Percentiles rank a stretch among this genome's conserved stretches.
phyloP scores from a whole-genome alignment of 108 stramenopile genomes.

The Fragilariopsis cylindrus region DNA sequence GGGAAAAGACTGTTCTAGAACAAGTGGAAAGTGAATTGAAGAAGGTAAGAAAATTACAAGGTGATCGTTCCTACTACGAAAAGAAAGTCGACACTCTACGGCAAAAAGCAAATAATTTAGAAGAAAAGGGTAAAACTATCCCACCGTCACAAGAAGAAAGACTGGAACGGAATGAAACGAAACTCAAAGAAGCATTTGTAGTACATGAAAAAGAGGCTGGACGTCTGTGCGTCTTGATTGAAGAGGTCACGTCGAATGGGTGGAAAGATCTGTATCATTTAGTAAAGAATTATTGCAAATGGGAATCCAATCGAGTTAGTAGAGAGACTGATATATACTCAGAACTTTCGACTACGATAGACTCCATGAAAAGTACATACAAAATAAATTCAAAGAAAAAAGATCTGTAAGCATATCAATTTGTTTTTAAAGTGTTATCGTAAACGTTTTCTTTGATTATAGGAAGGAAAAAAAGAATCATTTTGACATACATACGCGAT shows the following conservation, averaged over 20 bases:
- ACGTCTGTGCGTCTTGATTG: conserved; percentile 21
- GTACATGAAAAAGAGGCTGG: conserved; percentile 18
- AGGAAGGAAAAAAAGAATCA: too few species aligned
- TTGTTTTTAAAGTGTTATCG: background rate
- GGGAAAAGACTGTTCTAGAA: conserved; percentile 30
- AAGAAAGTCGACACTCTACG: conserved; percentile 31
- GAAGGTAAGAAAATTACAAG: conserved; percentile 16
- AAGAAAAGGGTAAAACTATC: conserved; percentile 24
- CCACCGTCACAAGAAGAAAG: conserved; percentile 12
- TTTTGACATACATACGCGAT: too few species aligned
- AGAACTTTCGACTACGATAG: background rate
- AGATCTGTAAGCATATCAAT: background rate
- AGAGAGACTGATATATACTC: conserved; percentile 12
- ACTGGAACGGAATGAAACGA: conserved; percentile 35
- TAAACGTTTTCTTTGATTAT: too few species aligned
- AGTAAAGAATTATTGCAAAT: conserved; percentile 4
- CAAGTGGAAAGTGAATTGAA: conserved; percentile 27
- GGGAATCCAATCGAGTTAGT: conserved; percentile 11
- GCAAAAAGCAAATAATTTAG: conserved; percentile 16
- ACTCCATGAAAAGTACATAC: conserved; percentile 28
- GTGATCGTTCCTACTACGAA: conserved; percentile 26
- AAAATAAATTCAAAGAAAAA: conserved; percentile 19
- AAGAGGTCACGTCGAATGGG: conserved; percentile 25
- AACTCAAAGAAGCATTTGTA: conserved; percentile 21
- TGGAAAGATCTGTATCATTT: conserved; percentile 33